phyloP scores from a whole-genome alignment of 2,329 filamentous ascomycete genomes.

The Neoarthrinium moseri region DNA sequence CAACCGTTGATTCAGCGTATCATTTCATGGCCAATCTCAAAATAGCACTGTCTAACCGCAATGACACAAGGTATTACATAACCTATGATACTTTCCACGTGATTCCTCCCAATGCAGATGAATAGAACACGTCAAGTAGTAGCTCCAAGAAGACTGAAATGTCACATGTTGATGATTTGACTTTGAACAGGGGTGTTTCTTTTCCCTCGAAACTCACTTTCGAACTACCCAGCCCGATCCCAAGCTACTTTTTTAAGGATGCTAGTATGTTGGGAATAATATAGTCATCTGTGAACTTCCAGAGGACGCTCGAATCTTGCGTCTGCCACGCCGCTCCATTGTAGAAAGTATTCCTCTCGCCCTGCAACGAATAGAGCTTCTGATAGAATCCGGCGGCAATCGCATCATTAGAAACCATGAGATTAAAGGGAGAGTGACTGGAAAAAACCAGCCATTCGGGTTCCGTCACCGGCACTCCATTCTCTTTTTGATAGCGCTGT shows the following conservation, averaged over 20 bases:
- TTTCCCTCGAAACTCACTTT: too few species aligned
- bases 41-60: too few species aligned
- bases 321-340: background rate
- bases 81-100: too few species aligned
- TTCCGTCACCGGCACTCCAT: background rate
- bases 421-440: background rate
- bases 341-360: background rate
- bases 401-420: background rate
- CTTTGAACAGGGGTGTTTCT: too few species aligned
- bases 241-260: background rate
- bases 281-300: conserved; percentile 11
- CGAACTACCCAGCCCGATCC: too few species aligned
- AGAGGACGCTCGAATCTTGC: background rate
- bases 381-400: background rate
- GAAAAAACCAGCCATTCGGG: background rate
- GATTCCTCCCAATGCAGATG: too few species aligned
- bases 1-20: too few species aligned
- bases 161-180: too few species aligned
- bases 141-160: too few species aligned
- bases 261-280: conserved; percentile 5
- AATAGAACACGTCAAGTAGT: too few species aligned
- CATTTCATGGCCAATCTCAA: too few species aligned
- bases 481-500: background rate
- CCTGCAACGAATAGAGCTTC: background rate
- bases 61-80: too few species aligned